Evolutionary conservation across 2,329 filamentous ascomycete species (phyloP), one percentile per base, ranked within the genome.

Genomic region (Alternaria arbusti): DNA sequence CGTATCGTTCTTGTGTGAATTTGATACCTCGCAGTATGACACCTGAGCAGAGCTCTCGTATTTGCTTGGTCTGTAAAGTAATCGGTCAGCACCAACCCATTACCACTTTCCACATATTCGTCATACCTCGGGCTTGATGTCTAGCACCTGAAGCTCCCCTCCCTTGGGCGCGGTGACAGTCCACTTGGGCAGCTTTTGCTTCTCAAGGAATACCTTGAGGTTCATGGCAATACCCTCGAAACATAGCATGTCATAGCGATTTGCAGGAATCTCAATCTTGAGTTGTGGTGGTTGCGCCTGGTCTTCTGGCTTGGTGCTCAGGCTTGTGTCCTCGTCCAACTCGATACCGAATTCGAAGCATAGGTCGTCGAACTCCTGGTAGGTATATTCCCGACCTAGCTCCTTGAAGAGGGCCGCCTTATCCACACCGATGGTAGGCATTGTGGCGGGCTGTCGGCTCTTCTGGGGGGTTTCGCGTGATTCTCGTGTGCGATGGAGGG

Each of bases 341-440:
- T 99, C 96, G 79, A 99, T 96, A 64, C 94, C 94, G 79, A 97
- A 99, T 77, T 99, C 95, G 87, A 99, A 99, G 83, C 96, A 98
- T 73, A 99, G 86, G 78, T 97, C 92, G 82, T 99, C 96, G 78
- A 99, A 99, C 78, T 97, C 93, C 75, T 97, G 89, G 68, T 93
- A 96, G 59, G 95, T 97, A 81, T 87, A 97, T 88, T 96, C 90
- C 83, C 90, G 90, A 78, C 94, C 95, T 64, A 99, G 88, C 80
- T 92, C 94, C 84, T 96, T 90, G 87, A 92, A 98, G 79, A 99
- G 92, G 79, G 91, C 93, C 77, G 94, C 94, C 86, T 98, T 99
- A 86, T 98, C 92, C 74, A 98, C 94, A 74, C 91, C 87, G 75
- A 99, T 97, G 80, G 96, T 99, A 83, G 96, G 96, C 96, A 97